Percentiles rank a stretch among this genome's conserved stretches.
Evolutionary conservation across 345 rosid genomes (phyloP).

Genomic region (Nephelium lappaceum): DNA sequence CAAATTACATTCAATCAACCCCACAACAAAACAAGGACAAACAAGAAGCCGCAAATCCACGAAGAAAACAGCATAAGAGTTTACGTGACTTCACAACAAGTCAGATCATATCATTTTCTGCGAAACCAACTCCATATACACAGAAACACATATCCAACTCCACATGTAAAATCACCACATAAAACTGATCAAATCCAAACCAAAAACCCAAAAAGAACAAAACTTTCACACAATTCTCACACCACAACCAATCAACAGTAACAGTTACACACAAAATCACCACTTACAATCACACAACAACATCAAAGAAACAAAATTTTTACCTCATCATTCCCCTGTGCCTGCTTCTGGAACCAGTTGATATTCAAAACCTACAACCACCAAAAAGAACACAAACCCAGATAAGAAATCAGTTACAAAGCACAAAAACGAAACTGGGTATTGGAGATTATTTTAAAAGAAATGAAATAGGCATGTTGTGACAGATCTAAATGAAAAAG

Average conservation of each 20-base stretch:
- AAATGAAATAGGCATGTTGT: constrained; percentile 14
- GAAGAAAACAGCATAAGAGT: neutral
- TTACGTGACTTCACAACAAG: neutral
- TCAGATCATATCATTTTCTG: neutral
- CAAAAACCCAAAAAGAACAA: neutral
- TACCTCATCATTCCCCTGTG: constrained; percentile 93
- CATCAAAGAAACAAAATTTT: neutral
- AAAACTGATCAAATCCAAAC: neutral
- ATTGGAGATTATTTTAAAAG: constrained; percentile 12
- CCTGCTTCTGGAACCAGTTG: constrained; percentile 88
- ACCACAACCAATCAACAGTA: neutral
- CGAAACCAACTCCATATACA: neutral
- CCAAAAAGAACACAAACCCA: constrained; percentile 19
- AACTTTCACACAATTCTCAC: neutral
- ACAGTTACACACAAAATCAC: neutral
- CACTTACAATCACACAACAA: neutral
- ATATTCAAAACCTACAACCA: constrained; percentile 74
- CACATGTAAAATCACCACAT: neutral
- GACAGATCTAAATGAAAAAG: neutral
- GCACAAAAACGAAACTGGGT: neutral
- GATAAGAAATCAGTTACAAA: constrained; percentile 11
- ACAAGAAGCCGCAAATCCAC: neutral
- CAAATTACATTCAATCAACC: neutral
- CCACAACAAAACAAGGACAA: neutral
- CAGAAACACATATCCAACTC: too few relatives aligned